phyloP scores from a whole-genome alignment of 805 yeast genomes.

The Torulaspora indica region DNA sequence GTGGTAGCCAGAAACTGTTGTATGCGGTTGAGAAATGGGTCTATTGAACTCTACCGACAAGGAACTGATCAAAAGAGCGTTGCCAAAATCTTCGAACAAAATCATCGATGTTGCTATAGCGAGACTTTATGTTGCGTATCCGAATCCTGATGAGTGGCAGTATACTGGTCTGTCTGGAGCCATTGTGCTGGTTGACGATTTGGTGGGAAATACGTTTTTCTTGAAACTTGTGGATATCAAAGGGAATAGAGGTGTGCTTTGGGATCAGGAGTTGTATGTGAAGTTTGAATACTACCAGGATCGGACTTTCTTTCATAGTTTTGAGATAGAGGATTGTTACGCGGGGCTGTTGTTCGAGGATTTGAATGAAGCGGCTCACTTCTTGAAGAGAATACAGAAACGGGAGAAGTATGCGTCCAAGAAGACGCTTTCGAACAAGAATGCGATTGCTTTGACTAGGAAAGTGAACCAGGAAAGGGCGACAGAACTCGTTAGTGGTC shows the following conservation, averaged over 20 bases:
- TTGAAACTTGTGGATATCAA: slow-evolving; percentile 80
- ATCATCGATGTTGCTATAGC: slow-evolving; percentile 89
- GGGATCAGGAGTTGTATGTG: slow-evolving; percentile 95
- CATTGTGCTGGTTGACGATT: slow-evolving; percentile 77
- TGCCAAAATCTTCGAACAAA: slow-evolving; percentile 85
- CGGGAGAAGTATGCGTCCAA: slow-evolving; percentile 83
- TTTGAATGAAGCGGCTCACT: slow-evolving; percentile 79
- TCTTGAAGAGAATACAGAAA: slow-evolving; percentile 67
- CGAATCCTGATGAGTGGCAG: slow-evolving; percentile 74
- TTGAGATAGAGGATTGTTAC: slow-evolving; percentile 85
- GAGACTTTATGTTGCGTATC: slow-evolving; percentile 82
- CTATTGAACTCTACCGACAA: slow-evolving; percentile 58
- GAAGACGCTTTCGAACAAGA: slow-evolving; percentile 78
- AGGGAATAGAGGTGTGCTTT: slow-evolving; percentile 80
- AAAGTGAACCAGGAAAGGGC: slow-evolving; percentile 51
- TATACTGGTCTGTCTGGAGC: slow-evolving; percentile 91
- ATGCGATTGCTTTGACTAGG: slow-evolving; percentile 76
- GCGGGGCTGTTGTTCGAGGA: slow-evolving; percentile 89
- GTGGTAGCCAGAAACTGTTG: too few relatives aligned
- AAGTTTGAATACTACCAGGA: slow-evolving; percentile 90
- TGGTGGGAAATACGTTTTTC: slow-evolving; percentile 91
- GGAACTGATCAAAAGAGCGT: slow-evolving; percentile 80
- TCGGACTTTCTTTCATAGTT: slow-evolving; percentile 88
- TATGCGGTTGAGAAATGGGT: slow-evolving; percentile 35
- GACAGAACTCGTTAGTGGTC: slow-evolving; percentile 70